Percentiles rank a stretch among this genome's conserved stretches.
Evolutionary conservation across 495 filamentous ascomycete genomes (phyloP).

Genomic region (Acidomyces sp.): DNA sequence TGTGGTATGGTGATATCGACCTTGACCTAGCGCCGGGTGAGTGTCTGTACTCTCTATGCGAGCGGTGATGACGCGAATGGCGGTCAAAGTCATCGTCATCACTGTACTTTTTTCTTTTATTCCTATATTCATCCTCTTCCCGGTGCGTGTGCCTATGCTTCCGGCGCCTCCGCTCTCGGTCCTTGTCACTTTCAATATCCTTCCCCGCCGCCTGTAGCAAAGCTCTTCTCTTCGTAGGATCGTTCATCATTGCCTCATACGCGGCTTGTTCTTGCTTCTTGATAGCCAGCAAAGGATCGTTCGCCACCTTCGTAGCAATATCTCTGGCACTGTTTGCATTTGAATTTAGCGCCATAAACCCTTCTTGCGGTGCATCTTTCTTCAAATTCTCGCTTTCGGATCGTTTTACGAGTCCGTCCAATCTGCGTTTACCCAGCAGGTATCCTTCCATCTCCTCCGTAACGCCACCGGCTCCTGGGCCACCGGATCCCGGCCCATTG

Average conservation of each 20-base stretch:
- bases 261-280: conserved; percentile 85
- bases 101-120: conserved; percentile 15
- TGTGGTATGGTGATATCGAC: conserved; percentile 10
- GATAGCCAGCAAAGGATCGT: conserved; percentile 82
- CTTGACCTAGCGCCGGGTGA: conserved; percentile 9
- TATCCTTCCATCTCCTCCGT: conserved; percentile 92
- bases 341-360: conserved; percentile 43
- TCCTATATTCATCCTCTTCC: conserved; percentile 22
- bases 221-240: conserved; percentile 57
- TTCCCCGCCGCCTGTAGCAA: conserved; percentile 47
- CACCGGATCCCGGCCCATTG: conserved; percentile 55
- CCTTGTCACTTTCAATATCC: conserved; percentile 26
- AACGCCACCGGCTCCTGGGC: conserved; percentile 54
- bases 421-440: conserved; percentile 77
- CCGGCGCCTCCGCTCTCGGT: conserved; percentile 29
- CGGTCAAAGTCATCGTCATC: conserved; percentile 28
- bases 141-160: conserved; percentile 36
- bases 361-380: conserved; percentile 47
- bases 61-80: conserved; percentile 15
- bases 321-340: conserved; percentile 57
- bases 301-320: conserved; percentile 66
- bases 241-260: conserved; percentile 79
- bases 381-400: conserved; percentile 64
- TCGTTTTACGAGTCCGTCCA: conserved; percentile 73
- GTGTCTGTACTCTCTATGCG: conserved; percentile 11